Conservation (phyloP, 257 asterid genomes). For the Jacaranda copaia region DNA sequence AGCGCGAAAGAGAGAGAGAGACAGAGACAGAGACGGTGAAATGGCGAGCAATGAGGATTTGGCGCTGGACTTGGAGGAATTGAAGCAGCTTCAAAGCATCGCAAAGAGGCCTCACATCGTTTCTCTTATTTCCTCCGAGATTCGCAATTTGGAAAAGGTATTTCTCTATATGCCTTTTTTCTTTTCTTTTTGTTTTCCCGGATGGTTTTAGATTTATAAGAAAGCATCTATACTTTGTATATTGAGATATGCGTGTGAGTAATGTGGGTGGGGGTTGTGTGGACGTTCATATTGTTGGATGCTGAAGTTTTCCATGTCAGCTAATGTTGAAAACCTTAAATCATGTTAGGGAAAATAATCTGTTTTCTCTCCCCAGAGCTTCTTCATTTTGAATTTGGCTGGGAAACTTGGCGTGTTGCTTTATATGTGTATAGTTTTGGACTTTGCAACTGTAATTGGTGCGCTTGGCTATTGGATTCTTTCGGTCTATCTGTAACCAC, state of each 20-base stretch:
- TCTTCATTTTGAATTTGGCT: not conserved
- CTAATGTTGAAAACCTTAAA: not conserved
- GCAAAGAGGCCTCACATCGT: constrained; percentile 83
- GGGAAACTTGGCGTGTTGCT: not conserved
- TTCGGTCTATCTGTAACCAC: not conserved
- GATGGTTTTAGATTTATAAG: not conserved
- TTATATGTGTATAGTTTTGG: not conserved
- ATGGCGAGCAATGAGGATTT: constrained; percentile 60
- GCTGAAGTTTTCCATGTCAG: not conserved
- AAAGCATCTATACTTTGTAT: not conserved
- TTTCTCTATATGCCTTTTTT: not conserved
- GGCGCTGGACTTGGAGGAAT: constrained; percentile 77
- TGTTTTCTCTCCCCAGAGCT: not conserved
- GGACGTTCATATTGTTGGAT: not conserved
- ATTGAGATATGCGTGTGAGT: not conserved
- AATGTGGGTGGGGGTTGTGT: not conserved
- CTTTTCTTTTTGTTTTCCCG: not conserved
- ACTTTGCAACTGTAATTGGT: not conserved
- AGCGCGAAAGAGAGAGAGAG: not conserved
- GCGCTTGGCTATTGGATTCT: not conserved
- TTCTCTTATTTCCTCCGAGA: constrained; percentile 77
- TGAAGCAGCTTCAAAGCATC: constrained; percentile 76
- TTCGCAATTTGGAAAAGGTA: constrained; percentile 75
- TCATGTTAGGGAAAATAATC: not conserved
- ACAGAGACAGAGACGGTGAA: not conserved